phyloP scores from a whole-genome alignment of 768 basidiomycete genomes.

The Paxillus rubicundulus region DNA sequence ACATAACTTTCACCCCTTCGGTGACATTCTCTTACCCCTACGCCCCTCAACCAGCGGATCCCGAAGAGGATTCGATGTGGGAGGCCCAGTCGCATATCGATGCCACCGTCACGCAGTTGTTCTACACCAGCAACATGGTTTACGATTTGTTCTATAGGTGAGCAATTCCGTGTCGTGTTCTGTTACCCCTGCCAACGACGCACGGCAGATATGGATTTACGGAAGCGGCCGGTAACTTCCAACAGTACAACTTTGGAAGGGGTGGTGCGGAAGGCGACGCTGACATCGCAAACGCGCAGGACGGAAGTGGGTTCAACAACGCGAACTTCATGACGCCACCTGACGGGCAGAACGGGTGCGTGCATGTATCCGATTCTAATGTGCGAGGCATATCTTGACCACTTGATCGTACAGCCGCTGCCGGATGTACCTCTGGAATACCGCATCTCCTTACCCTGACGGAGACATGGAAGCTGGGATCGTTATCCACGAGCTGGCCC shows the following conservation, averaged over 20 bases:
- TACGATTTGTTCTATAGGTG: constrained; percentile 82
- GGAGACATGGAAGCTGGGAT: constrained; percentile 97
- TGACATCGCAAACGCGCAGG: constrained; percentile 93
- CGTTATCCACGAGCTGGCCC: constrained; percentile 86
- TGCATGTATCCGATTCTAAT: neutral
- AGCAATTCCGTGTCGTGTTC: neutral
- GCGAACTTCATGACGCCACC: constrained; percentile 90
- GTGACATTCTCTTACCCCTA: constrained; percentile 69
- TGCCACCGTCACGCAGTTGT: constrained; percentile 81
- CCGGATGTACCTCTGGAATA: constrained; percentile 98
- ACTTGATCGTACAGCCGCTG: constrained; percentile 51
- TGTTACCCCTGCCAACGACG: neutral
- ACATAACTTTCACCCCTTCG: neutral
- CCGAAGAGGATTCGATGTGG: constrained; percentile 50
- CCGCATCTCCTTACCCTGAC: constrained; percentile 85
- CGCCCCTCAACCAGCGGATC: constrained; percentile 55
- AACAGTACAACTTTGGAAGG: constrained; percentile 92
- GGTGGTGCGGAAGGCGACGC: constrained; percentile 87
- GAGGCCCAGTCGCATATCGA: constrained; percentile 86
- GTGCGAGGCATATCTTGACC: no score
- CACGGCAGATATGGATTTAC: constrained; percentile 80
- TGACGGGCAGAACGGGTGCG: constrained; percentile 73
- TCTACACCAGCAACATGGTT: constrained; percentile 80
- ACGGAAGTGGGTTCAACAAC: constrained; percentile 90
- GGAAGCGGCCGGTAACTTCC: constrained; percentile 93